Percentiles rank a stretch among this genome's conserved stretches.
These are phyloP conservation scores for Aspergillus texensis DNA, from an alignment of 2,329 filamentous ascomycete genomes.

Conservation along the genomic window DNA sequence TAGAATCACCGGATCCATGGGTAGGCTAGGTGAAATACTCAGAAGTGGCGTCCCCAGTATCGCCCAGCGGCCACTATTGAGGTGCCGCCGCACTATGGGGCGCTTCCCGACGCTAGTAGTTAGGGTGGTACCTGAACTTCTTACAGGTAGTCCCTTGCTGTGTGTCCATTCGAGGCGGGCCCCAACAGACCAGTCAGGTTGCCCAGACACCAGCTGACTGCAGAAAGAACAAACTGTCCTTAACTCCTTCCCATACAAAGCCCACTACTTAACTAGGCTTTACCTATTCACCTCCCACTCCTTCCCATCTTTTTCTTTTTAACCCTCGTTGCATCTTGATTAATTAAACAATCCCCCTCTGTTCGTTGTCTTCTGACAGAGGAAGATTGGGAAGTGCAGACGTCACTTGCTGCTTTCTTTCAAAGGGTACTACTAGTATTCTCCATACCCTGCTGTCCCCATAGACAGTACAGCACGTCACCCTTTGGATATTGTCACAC, in stretches of 20 bases:
- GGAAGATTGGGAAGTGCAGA: not conserved
- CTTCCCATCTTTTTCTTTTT: conserved; percentile 12
- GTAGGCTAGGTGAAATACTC: not conserved
- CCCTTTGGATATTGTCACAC: not conserved
- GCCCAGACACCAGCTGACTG: conserved; percentile 26
- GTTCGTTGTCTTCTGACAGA: not conserved
- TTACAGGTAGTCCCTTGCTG: conserved; percentile 24
- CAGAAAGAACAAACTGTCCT: conserved; percentile 50
- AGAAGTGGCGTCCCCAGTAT: not conserved
- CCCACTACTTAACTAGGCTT: conserved; percentile 19
- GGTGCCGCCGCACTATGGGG: not conserved
- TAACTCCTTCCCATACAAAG: conserved; percentile 24
- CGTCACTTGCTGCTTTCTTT: not conserved
- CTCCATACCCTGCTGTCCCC: not conserved
- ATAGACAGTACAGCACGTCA: not conserved
- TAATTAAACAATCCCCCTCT: not conserved
- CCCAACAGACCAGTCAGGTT: conserved; percentile 31
- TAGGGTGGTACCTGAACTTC: not conserved
- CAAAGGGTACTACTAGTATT: not conserved
- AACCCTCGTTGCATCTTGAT: not conserved
- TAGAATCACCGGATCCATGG: not conserved
- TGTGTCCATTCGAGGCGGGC: conserved; percentile 16
- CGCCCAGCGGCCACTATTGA: not conserved
- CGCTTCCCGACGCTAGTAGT: not conserved
- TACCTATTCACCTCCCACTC: conserved; percentile 8